These are phyloP conservation scores for Cucurbita argyrosperma DNA, from an alignment of 306 rosid species.

Conservation along the genomic window DNA sequence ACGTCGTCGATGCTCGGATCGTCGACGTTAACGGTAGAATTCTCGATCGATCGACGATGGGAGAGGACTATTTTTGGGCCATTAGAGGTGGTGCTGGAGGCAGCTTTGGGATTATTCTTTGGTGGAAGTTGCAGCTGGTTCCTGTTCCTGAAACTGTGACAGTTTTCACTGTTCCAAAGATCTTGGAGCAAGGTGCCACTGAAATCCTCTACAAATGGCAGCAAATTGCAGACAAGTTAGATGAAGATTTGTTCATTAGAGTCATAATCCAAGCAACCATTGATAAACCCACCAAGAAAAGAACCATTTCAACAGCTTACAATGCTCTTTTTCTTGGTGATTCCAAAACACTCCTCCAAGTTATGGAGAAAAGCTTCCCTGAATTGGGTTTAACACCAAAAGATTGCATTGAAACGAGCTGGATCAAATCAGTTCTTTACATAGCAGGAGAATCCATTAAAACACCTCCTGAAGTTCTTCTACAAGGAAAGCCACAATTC, in stretches of 20 bases:
- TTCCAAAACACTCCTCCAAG: constrained; percentile 29
- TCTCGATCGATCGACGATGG: constrained; percentile 53
- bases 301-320: constrained; percentile 43
- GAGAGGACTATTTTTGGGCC: constrained; percentile 82
- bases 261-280: constrained; percentile 27
- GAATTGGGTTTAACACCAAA: constrained; percentile 42
- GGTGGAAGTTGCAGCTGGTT: constrained; percentile 79
- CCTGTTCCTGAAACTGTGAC: constrained; percentile 57
- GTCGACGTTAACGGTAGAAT: constrained; percentile 35
- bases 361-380: constrained; percentile 41
- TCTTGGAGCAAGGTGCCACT: constrained; percentile 48
- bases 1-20: constrained; percentile 54
- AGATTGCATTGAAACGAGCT: constrained; percentile 48
- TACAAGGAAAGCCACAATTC: constrained; percentile 46
- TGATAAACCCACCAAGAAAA: constrained; percentile 16
- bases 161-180: constrained; percentile 41
- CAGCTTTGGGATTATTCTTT: constrained; percentile 63
- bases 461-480: constrained; percentile 40
- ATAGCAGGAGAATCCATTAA: constrained; percentile 45
- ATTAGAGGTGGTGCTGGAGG: constrained; percentile 81
- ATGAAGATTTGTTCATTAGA: constrained; percentile 51
- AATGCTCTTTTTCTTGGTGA: constrained; percentile 54
- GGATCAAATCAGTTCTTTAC: constrained; percentile 62
- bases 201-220: constrained; percentile 50
- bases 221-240: constrained; percentile 42